Percentiles rank a stretch among this genome's conserved stretches.
phyloP scores from a whole-genome alignment of 2,329 filamentous ascomycete species.

The Botrytis paeoniae region DNA sequence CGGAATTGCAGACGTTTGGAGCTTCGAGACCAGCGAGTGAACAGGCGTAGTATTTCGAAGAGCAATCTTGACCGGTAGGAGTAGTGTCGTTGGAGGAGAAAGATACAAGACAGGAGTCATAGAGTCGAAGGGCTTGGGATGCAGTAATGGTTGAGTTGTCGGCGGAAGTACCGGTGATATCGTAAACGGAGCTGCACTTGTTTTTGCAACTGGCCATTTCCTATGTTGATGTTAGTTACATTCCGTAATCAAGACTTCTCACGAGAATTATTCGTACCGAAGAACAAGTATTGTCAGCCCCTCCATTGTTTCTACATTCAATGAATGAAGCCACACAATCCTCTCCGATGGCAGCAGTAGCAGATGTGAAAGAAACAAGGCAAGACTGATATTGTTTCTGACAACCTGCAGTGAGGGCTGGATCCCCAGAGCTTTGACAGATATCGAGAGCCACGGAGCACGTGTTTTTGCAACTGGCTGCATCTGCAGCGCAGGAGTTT shows the following conservation, averaged over 20 bases:
- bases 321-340: conserved; percentile 2
- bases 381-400: conserved; percentile 20
- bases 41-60: conserved; percentile 11
- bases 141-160: conserved; percentile 19
- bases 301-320: neutral
- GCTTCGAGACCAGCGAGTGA: neutral
- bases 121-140: conserved; percentile 20
- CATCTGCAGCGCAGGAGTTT: conserved; percentile 16
- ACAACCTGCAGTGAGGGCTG: conserved; percentile 5
- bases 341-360: conserved; percentile 16
- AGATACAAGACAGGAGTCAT: conserved; percentile 22
- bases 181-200: conserved; percentile 22
- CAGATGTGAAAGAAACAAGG: conserved; percentile 13
- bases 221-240: neutral
- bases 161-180: conserved; percentile 18
- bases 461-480: conserved; percentile 23
- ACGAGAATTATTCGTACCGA: neutral
- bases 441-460: conserved; percentile 22
- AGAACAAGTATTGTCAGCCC: conserved; percentile 2
- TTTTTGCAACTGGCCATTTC: conserved; percentile 20
- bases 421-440: conserved; percentile 21
- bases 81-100: conserved; percentile 19
- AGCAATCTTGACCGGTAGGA: conserved; percentile 10
- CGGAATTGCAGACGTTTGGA: neutral
- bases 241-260: neutral